Percentiles rank a stretch among this genome's conserved stretches.
Evolutionary conservation across 2,329 filamentous ascomycete genomes (phyloP).

Genomic region (Neobulgaria alba): DNA sequence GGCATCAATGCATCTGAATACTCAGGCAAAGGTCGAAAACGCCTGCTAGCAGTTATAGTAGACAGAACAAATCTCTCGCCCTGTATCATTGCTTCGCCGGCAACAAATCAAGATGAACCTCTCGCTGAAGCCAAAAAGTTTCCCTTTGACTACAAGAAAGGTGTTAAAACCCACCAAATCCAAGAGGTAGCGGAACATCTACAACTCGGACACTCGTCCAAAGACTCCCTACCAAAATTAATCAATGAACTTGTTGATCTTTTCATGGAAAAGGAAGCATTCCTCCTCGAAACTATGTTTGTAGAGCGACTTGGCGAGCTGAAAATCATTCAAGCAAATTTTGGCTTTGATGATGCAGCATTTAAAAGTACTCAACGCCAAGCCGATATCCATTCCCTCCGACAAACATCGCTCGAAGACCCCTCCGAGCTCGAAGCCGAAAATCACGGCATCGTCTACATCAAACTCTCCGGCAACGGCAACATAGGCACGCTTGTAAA

Average conservation of each 20-base stretch:
- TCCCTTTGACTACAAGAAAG: conserved; percentile 50
- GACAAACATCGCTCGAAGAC: conserved; percentile 43
- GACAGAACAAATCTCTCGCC: conserved; percentile 55
- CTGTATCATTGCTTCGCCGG: conserved; percentile 52
- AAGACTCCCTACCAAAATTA: conserved; percentile 38
- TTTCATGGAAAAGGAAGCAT: conserved; percentile 57
- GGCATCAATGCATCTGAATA: conserved; percentile 36
- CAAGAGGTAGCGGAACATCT: conserved; percentile 40
- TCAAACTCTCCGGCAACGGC: conserved; percentile 48
- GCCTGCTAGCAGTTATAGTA: conserved; percentile 54
- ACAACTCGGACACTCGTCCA: conserved; percentile 35
- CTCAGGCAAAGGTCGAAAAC: conserved; percentile 31
- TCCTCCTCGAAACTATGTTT: conserved; percentile 46
- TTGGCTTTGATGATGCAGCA: conserved; percentile 64
- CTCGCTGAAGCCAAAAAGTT: conserved; percentile 41
- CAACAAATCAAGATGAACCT: conserved; percentile 31
- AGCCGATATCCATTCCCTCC: conserved; percentile 47
- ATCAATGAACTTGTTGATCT: conserved; percentile 47
- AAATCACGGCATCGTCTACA: conserved; percentile 68
- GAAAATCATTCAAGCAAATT: conserved; percentile 43
- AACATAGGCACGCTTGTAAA: conserved; percentile 81
- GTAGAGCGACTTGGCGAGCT: conserved; percentile 35
- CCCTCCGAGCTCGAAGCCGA: conserved; percentile 53
- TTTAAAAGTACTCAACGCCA: conserved; percentile 55
- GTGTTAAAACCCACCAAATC: conserved; percentile 36